Evolutionary conservation across 1,284 basidiomycete species (phyloP), one percentile per base, ranked within the genome.

Genomic region (Neolentinus lepideus): DNA sequence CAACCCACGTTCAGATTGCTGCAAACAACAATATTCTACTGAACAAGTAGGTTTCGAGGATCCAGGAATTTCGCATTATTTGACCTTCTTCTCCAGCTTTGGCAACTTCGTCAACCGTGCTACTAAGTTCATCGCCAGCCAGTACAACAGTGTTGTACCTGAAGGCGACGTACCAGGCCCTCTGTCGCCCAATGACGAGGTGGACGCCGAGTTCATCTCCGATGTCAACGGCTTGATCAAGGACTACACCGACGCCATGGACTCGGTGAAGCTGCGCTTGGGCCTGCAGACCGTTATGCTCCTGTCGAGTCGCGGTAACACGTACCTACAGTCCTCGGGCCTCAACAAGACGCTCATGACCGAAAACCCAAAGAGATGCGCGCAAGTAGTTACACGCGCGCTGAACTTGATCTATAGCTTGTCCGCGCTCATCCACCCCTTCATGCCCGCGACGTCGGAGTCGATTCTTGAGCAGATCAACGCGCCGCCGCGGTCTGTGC

Each of bases 21-120:
- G 89, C 92, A 21, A 96, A 98, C 72, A 99, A 99, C 76, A 91
- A 90, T 61, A 84, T 98, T 63, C 75, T 99, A 38, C 75, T 99
- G 61, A 96, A 97, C 71, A 99, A 99, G 90, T 91, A 59, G 62
- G 75, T 43, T 9, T 9, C 19, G 6, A 9, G 16, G 16, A 8
- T 16, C 16, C 16, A n/a, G 38, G 19, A n/a, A n/a, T n/a, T n/a
- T 6, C 19, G 19, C 33, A 27, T 31, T 38, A 22, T 25, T 53
- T 63, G 21, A 62, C 57, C 60, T 26, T 58, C n/a, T 19, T 25
- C 24, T 33, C 31, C 54, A 92, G 89, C 75, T 88, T 99, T 61
- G 96, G 96, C 56, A 99, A 99, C 77, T 99, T 98, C 70, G 92
- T 98, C 62, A 99, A 99, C 71, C 91, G 96, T 50, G 81, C 84